phyloP scores from a whole-genome alignment of 2,329 filamentous ascomycete genomes.

The Lecanicillium sp. region DNA sequence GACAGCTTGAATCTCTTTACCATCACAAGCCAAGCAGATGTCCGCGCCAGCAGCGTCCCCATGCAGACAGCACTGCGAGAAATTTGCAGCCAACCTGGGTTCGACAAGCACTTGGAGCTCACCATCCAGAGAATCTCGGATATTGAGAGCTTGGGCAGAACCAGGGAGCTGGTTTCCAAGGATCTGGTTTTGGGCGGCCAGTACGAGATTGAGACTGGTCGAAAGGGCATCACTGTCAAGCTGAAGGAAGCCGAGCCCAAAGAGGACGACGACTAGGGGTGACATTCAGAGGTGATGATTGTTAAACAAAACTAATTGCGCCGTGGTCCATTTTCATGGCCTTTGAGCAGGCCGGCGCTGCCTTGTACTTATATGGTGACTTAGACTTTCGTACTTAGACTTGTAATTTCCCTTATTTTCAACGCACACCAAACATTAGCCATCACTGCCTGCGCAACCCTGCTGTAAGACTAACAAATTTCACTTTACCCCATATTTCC shows the following conservation, averaged over 20 bases:
- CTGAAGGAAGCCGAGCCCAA: constrained; percentile 26
- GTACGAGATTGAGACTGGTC: constrained; percentile 53
- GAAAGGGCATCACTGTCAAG: constrained; percentile 32
- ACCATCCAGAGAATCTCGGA: constrained; percentile 81
- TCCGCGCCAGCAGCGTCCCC: constrained; percentile 87
- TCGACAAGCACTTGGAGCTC: constrained; percentile 71
- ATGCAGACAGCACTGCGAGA: constrained; percentile 91
- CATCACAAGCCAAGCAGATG: constrained; percentile 78
- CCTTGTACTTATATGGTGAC: no score
- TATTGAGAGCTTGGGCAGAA: constrained; percentile 88
- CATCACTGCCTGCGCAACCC: no score
- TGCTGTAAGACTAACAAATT: no score
- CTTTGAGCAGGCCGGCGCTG: no score
- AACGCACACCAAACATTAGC: no score
- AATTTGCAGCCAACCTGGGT: constrained; percentile 69
- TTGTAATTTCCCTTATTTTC: no score
- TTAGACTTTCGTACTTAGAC: no score
- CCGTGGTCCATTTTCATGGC: no score
- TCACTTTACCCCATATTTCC: no score
- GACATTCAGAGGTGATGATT: not conserved
- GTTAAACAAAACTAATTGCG: no score
- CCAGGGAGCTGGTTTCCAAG: constrained; percentile 92
- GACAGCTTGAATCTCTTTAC: constrained; percentile 94
- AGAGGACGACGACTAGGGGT: constrained; percentile 20
- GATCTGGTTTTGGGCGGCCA: constrained; percentile 80